phyloP scores from a whole-genome alignment of 495 filamentous ascomycete species.

The Annulohypoxylon maeteangense region DNA sequence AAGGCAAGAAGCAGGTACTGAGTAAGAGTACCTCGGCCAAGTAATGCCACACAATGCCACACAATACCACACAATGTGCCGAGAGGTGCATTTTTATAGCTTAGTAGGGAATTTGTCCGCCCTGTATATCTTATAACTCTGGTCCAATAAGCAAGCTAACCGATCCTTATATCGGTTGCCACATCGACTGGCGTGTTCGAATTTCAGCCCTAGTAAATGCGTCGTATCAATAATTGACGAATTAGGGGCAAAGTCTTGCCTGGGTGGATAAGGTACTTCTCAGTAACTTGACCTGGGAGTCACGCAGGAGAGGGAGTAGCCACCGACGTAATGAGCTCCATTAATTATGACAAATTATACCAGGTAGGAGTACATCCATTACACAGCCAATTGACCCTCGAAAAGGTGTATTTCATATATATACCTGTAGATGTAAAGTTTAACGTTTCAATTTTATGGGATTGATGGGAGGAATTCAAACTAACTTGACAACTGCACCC shows the following conservation, averaged over 20 bases:
- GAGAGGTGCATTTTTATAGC: neutral
- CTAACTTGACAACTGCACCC: constrained; percentile 12
- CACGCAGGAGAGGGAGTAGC: constrained; percentile 22
- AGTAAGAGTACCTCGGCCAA: neutral
- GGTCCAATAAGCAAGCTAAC: constrained; percentile 26
- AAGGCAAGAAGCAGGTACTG: neutral
- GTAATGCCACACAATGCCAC: neutral
- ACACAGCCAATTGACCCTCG: neutral
- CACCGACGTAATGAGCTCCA: neutral
- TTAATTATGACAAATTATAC: neutral
- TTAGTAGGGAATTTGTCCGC: constrained; percentile 7
- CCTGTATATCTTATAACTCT: constrained; percentile 7
- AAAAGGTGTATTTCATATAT: neutral
- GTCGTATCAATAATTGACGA: neutral
- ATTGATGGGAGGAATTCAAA: neutral
- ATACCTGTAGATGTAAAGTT: neutral
- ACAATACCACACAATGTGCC: neutral
- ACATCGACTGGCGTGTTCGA: constrained; percentile 1
- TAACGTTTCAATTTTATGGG: neutral
- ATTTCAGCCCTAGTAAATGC: constrained; percentile 23
- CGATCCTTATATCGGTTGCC: constrained; percentile 16
- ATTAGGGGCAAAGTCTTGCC: constrained; percentile 8
- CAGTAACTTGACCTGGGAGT: constrained; percentile 1
- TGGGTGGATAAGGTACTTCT: constrained; percentile 13
- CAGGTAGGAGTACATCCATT: constrained; percentile 6